A percentile compares a stretch with the other conserved stretches of the same genome.
Conservation (phyloP, 2,329 filamentous ascomycete genomes). For the Diaporthe citri region DNA sequence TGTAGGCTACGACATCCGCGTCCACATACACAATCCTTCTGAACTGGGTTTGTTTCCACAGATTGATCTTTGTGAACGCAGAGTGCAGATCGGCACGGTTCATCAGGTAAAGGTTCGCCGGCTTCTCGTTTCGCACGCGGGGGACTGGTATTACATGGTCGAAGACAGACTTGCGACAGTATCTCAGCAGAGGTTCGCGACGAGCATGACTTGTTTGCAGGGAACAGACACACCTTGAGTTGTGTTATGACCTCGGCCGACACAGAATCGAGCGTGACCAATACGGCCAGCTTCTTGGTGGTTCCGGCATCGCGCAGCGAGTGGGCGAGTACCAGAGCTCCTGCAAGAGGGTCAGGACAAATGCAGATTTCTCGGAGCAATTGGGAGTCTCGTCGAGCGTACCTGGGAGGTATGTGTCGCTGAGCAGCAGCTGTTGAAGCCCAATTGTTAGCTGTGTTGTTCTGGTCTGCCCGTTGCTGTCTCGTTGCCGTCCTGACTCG, state of each 20-base stretch:
- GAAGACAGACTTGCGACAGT: constrained; percentile 75
- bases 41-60: constrained; percentile 94
- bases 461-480: constrained; percentile 27
- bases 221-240: constrained; percentile 72
- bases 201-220: constrained; percentile 2
- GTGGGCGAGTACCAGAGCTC: constrained; percentile 92
- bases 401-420: constrained; percentile 94
- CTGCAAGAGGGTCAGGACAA: constrained; percentile 58
- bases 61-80: constrained; percentile 94
- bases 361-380: constrained; percentile 41
- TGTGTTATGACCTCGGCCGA: constrained; percentile 81
- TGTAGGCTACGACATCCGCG: constrained; percentile 90
- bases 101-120: constrained; percentile 91
- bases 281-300: constrained; percentile 84
- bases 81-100: constrained; percentile 89
- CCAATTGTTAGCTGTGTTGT: constrained; percentile 41
- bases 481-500: constrained; percentile 27
- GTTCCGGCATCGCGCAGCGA: constrained; percentile 93
- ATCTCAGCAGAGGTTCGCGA: constrained; percentile 42
- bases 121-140: constrained; percentile 80
- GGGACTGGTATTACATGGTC: constrained; percentile 90
- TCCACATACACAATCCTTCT: constrained; percentile 95
- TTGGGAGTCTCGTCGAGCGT: constrained; percentile 48
- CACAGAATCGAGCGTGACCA: constrained; percentile 86
- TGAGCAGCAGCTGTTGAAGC: constrained; percentile 82